Evolutionary conservation across 2,329 filamentous ascomycete genomes (phyloP).

Genomic region (Monosporascus ibericus): DNA sequence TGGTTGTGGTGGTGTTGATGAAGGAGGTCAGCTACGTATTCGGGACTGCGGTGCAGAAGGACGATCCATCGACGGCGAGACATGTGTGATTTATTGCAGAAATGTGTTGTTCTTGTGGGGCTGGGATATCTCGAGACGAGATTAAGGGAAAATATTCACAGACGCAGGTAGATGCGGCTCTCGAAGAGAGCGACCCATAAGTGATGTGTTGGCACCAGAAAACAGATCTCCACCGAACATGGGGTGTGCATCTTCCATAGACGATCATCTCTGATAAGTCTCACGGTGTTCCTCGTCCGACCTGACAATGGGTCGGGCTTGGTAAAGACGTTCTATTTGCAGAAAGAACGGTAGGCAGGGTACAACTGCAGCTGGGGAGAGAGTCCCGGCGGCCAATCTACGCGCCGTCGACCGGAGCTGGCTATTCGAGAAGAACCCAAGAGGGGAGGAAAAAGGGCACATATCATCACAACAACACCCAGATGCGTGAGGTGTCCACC

Average conservation of each 20-base stretch:
- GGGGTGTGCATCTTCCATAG: slow-evolving; percentile 40
- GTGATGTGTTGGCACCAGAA: slow-evolving; percentile 80
- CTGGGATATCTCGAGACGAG: slow-evolving; percentile 38
- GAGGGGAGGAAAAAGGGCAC: slow-evolving; percentile 9
- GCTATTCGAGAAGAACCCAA: slow-evolving; percentile 6
- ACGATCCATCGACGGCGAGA: slow-evolving; percentile 51
- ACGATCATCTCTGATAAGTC: slow-evolving; percentile 45
- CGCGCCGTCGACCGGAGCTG: slow-evolving; percentile 24
- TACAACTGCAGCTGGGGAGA: slow-evolving; percentile 33
- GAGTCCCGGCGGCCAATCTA: slow-evolving; percentile 34
- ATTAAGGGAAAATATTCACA: slow-evolving; percentile 40
- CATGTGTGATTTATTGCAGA: slow-evolving; percentile 62
- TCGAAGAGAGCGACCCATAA: slow-evolving; percentile 60
- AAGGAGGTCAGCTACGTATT: slow-evolving; percentile 42
- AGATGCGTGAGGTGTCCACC: slow-evolving; percentile 15
- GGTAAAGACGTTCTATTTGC: slow-evolving; percentile 30
- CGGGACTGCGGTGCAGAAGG: slow-evolving; percentile 41
- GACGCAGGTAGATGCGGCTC: slow-evolving; percentile 63
- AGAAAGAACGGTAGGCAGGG: slow-evolving; percentile 29
- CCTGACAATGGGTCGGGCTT: slow-evolving; percentile 24
- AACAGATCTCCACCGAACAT: slow-evolving; percentile 51
- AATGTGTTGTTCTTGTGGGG: slow-evolving; percentile 44
- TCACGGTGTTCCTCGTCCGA: slow-evolving; percentile 25
- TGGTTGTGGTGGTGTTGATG: slow-evolving; percentile 33
- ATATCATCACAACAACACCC: slow-evolving; percentile 3